phyloP scores from a whole-genome alignment of 1,284 basidiomycete genomes.

The Lignosus rhinocerotis region DNA sequence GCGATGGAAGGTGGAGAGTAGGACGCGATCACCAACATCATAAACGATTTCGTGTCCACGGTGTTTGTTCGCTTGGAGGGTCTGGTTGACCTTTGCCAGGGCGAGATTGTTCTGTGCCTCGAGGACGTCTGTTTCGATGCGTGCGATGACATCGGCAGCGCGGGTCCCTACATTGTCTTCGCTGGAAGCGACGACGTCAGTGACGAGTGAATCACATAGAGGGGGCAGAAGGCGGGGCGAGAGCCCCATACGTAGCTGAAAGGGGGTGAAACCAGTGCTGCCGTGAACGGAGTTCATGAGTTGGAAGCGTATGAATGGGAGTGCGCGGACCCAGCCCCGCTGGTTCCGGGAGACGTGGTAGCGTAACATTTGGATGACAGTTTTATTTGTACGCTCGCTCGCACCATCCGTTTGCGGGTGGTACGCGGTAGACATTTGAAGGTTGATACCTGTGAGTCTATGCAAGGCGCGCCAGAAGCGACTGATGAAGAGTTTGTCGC shows the following conservation, averaged over 20 bases:
- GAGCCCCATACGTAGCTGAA: conserved; percentile 33
- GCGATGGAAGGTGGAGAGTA: conserved; percentile 31
- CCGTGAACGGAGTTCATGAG: conserved; percentile 39
- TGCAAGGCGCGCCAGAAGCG: conserved; percentile 43
- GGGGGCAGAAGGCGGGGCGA: conserved; percentile 31
- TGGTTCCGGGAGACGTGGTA: conserved; percentile 42
- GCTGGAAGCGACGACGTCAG: background rate
- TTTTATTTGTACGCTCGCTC: conserved; percentile 25
- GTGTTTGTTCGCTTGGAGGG: background rate
- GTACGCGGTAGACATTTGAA: conserved; percentile 43
- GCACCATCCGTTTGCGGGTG: conserved; percentile 41
- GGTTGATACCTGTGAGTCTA: conserved; percentile 34
- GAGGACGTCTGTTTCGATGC: conserved; percentile 9
- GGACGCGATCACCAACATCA: conserved; percentile 30
- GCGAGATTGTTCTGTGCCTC: conserved; percentile 23
- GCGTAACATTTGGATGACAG: conserved; percentile 35
- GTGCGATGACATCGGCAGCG: background rate
- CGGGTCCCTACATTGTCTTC: background rate
- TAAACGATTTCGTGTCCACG: background rate
- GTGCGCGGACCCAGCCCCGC: conserved; percentile 39
- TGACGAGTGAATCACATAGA: background rate
- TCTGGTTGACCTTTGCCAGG: conserved; percentile 14
- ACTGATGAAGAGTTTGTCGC: conserved; percentile 44
- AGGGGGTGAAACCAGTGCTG: conserved; percentile 38
- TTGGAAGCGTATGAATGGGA: conserved; percentile 39